Evolutionary conservation across 768 basidiomycete species (phyloP), one percentile per base, ranked within the genome.

Genomic region (Tylopilus subfusipes): DNA sequence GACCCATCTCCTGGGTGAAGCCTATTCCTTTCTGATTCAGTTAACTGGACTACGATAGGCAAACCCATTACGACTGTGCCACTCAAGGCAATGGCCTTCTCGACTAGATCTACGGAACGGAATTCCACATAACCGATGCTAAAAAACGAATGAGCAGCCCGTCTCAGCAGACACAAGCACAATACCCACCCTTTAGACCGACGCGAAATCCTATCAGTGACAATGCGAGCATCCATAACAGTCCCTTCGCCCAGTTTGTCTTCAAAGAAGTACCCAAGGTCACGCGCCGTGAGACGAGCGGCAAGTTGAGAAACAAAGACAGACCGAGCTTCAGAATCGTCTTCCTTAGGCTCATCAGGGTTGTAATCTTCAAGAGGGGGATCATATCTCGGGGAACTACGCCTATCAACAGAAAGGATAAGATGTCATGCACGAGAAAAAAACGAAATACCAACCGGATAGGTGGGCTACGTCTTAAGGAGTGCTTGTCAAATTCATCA

Each of bases 121-220:
- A 99, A 91, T 75, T 99, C 97, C 65, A 99, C 95, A 70, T 99
- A 99, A 57, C 92, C 97, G 69, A 98, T 98, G 62, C 97, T 98
- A 10, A 24, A 54, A 39, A 54, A 38, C 34, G n/a, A 25, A 55
- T 59, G 50, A 60, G 36, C 43, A 27, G 42, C 22, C 14, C 12
- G 52, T 44, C 24, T 9, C 7, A 40, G 22, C 18, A 22, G n/a
- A 38, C 25, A 19, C 7, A 45, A 48, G 21, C 33, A 48, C 2
- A 16, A 38, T 27, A 55, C 83, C 67, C 60, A 98, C 96, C 97
- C 97, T 75, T 99, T 99, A n/a, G 94, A 97, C 52, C 97, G 85
- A 65, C 94, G 85, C 22, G 95, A 95, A 52, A 97, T 76, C 63
- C 95, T 80, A 66, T 99, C 97, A 1, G 94, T 96, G 31, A 99